Conservation (phyloP, 345 rosid species). For the Gossypium ekmanianum region DNA sequence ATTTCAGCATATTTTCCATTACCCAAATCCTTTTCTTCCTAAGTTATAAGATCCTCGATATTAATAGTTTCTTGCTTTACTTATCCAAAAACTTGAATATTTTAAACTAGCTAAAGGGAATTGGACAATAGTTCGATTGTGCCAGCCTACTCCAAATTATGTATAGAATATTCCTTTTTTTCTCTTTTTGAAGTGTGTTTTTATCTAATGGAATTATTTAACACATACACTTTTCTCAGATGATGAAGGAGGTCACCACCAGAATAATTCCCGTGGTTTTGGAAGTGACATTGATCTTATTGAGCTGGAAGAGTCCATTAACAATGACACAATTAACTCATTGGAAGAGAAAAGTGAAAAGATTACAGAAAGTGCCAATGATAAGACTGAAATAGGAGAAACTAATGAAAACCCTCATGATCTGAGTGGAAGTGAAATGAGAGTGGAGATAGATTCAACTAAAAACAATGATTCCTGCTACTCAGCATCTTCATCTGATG, state of each 20-base stretch:
- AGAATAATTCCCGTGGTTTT: slow-evolving; percentile 3
- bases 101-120: not conserved
- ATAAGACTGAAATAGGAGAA: slow-evolving; percentile 7
- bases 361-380: slow-evolving; percentile 2
- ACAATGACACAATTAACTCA: slow-evolving; percentile 12
- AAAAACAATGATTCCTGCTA: slow-evolving; percentile 30
- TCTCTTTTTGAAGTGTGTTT: not conserved
- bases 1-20: not conserved
- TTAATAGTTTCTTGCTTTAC: not conserved
- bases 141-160: not conserved
- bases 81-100: not conserved
- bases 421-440: slow-evolving; percentile 24
- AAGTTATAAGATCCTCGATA: not conserved
- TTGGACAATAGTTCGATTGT: not conserved
- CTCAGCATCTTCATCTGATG: slow-evolving; percentile 31
- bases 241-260: slow-evolving; percentile 32
- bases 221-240: slow-evolving; percentile 26
- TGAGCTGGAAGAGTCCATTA: slow-evolving; percentile 24
- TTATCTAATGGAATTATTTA: not conserved
- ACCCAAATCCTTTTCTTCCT: not conserved
- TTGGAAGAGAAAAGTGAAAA: slow-evolving; percentile 6
- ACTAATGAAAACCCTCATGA: slow-evolving; percentile 9
- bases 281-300: slow-evolving; percentile 26
- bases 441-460: slow-evolving; percentile 29
- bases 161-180: not conserved